Evolutionary conservation across 257 asterid genomes (phyloP).

Genomic region (Ajuga chamaepitys): DNA sequence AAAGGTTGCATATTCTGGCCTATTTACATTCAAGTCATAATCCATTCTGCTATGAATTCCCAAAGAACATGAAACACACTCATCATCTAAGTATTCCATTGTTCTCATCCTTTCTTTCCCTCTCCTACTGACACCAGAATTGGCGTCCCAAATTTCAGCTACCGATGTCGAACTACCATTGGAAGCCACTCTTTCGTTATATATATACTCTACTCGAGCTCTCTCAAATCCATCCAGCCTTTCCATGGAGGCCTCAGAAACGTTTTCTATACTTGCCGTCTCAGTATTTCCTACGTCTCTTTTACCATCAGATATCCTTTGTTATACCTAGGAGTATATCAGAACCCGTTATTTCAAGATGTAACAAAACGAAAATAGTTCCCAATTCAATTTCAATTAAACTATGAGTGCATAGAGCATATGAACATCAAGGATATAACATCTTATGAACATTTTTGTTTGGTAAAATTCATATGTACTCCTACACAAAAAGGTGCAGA

Average conservation of each 20-base stretch:
- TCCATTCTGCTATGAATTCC: slow-evolving; percentile 19
- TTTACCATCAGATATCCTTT: slow-evolving; percentile 32
- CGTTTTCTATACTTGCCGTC: slow-evolving; percentile 19
- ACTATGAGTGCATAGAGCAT: not conserved
- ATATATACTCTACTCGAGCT: slow-evolving; percentile 16
- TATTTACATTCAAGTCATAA: slow-evolving; percentile 18
- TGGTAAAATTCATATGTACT: not conserved
- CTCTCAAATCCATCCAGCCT: slow-evolving; percentile 17
- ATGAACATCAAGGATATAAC: not conserved
- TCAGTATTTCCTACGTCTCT: slow-evolving; percentile 21
- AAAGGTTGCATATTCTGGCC: slow-evolving; percentile 26
- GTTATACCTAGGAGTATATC: slow-evolving; percentile 20
- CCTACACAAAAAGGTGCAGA: not conserved
- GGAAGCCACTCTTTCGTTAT: slow-evolving; percentile 16
- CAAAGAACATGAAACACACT: slow-evolving; percentile 16
- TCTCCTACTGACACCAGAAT: slow-evolving; percentile 29
- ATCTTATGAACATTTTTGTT: not conserved
- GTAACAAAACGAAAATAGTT: slow-evolving; percentile 19
- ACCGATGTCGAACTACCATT: slow-evolving; percentile 23
- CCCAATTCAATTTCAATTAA: not conserved
- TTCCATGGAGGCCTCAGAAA: slow-evolving; percentile 28
- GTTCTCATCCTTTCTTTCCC: slow-evolving; percentile 30
- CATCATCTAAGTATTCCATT: slow-evolving; percentile 24
- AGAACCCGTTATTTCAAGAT: slow-evolving; percentile 44
- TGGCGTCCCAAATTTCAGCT: slow-evolving; percentile 31